phyloP scores from a whole-genome alignment of 805 yeast species.

The Nakazawaea ishiwadae region DNA sequence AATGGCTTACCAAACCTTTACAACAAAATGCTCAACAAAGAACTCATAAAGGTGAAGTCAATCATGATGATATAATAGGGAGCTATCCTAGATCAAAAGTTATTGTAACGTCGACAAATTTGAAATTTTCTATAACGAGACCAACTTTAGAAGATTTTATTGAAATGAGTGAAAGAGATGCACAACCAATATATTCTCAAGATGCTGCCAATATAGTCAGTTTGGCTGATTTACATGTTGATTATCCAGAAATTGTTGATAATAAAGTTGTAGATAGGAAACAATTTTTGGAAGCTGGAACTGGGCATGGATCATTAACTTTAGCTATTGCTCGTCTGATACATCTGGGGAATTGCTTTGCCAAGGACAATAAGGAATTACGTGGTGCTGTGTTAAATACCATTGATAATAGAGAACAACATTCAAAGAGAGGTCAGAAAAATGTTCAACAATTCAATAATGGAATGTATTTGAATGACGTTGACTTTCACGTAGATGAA shows the following conservation, averaged over 20 bases:
- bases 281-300: constrained; percentile 44
- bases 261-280: constrained; percentile 20
- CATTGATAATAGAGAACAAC: constrained; percentile 34
- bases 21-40: constrained; percentile 17
- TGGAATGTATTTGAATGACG: constrained; percentile 41
- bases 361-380: constrained; percentile 19
- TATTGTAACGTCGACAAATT: constrained; percentile 17
- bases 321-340: constrained; percentile 36
- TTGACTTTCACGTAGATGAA: constrained; percentile 36
- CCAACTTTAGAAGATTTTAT: constrained; percentile 47
- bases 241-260: constrained; percentile 27
- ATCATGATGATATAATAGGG: constrained; percentile 36
- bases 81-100: constrained; percentile 29
- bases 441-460: constrained; percentile 34
- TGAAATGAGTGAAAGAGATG: constrained; percentile 33
- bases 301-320: constrained; percentile 50
- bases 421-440: constrained; percentile 35
- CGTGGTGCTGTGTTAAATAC: constrained; percentile 44
- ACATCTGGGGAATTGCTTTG: constrained; percentile 39
- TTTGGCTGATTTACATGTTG: constrained; percentile 41
- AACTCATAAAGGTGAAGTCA: constrained; percentile 23
- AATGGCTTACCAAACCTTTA: constrained; percentile 28
- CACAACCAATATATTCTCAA: constrained; percentile 46
- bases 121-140: constrained; percentile 27
- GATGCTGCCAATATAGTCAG: constrained; percentile 45